Evolutionary conservation across 371 early-diverging fungal genomes (phyloP).

Genomic region (Vairimorpha necatrix): DNA sequence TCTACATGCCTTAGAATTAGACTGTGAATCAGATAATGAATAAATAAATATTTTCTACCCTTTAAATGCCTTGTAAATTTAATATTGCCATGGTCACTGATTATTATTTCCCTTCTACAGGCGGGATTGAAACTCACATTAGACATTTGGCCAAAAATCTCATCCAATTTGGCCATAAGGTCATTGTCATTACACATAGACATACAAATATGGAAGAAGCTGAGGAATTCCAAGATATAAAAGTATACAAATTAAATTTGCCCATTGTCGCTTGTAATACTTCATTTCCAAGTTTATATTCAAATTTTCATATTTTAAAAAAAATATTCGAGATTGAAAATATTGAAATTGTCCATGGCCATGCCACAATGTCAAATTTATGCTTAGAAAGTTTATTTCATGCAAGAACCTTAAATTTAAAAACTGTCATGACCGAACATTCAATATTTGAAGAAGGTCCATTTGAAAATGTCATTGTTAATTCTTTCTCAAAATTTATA

Average conservation of each 20-base stretch:
- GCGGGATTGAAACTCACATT: constrained; percentile 94
- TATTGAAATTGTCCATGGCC: constrained; percentile 91
- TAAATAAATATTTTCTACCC: background rate
- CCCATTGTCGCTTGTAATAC: constrained; percentile 77
- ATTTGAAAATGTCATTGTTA: constrained; percentile 79
- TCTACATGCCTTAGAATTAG: constrained; percentile 27
- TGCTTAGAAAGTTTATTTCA: constrained; percentile 90
- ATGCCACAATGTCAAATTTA: constrained; percentile 84
- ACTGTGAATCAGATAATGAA: constrained; percentile 13
- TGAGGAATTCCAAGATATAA: constrained; percentile 66
- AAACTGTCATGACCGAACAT: constrained; percentile 92
- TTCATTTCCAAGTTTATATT: constrained; percentile 82
- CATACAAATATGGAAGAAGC: constrained; percentile 57
- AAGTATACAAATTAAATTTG: constrained; percentile 87
- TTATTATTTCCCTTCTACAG: constrained; percentile 92
- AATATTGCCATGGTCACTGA: constrained; percentile 68
- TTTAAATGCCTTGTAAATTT: background rate
- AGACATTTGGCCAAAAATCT: constrained; percentile 80
- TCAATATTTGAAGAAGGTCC: constrained; percentile 92
- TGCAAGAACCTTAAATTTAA: constrained; percentile 84
- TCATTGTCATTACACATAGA: constrained; percentile 64
- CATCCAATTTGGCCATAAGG: constrained; percentile 82
- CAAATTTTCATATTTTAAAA: constrained; percentile 79
- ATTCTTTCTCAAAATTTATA: constrained; percentile 84
- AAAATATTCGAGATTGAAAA: constrained; percentile 79